Conservation (phyloP, 805 yeast species). For the Suhomyces sp. region DNA sequence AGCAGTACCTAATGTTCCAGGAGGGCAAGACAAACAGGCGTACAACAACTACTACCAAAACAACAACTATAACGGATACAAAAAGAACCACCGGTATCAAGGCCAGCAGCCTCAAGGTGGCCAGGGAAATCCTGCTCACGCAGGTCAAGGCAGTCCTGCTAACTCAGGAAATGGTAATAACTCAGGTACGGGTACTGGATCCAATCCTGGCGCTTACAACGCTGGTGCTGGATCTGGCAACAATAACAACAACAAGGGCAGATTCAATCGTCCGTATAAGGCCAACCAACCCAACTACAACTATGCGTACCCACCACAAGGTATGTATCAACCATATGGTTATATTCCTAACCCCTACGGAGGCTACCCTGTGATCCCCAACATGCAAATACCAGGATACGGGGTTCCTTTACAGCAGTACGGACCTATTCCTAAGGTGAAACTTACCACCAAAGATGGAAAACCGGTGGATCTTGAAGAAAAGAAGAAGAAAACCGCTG, state of each 20-base stretch:
- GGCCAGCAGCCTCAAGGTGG: constrained; percentile 1
- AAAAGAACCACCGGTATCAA: constrained; percentile 11
- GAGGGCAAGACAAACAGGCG: constrained; percentile 6
- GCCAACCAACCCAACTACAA: constrained; percentile 20
- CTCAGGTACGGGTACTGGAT: neutral
- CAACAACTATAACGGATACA: constrained; percentile 13
- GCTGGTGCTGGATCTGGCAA: constrained; percentile 5
- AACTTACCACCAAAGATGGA: constrained; percentile 44
- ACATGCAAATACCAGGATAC: constrained; percentile 11
- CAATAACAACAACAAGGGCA: constrained; percentile 7
- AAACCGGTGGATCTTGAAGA: constrained; percentile 43
- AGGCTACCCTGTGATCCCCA: constrained; percentile 19
- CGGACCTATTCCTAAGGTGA: constrained; percentile 24
- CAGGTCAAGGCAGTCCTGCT: constrained; percentile 1
- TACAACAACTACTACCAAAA: constrained; percentile 10
- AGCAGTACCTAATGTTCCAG: constrained; percentile 1
- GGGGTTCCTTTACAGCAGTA: constrained; percentile 10
- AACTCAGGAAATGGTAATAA: constrained; percentile 3
- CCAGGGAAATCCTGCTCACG: neutral
- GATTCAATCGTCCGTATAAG: constrained; percentile 11
- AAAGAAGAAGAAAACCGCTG: constrained; percentile 30
- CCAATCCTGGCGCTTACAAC: neutral
- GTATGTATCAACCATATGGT: constrained; percentile 29
- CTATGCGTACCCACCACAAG: constrained; percentile 23
- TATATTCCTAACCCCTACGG: constrained; percentile 28